These are phyloP conservation scores for Salisapilia sapeloensis DNA, from an alignment of 352 stramenopile genomes.

Conservation along the genomic window DNA sequence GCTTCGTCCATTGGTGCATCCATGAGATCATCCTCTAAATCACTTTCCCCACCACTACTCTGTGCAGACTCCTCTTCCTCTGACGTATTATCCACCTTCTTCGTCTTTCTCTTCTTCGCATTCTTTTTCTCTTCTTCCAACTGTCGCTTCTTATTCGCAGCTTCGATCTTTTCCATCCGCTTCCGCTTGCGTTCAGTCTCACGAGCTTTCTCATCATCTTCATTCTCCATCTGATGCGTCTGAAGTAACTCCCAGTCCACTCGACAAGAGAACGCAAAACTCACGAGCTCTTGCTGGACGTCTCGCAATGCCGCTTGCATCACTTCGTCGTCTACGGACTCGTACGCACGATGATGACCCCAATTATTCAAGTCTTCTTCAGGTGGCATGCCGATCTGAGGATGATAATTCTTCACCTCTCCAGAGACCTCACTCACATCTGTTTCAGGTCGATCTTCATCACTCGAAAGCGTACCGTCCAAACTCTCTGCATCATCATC, in stretches of 20 bases:
- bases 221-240: constrained; percentile 60
- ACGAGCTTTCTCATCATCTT: constrained; percentile 47
- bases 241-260: constrained; percentile 92
- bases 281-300: constrained; percentile 33
- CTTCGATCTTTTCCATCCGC: constrained; percentile 41
- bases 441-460: constrained; percentile 1
- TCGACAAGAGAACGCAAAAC: constrained; percentile 94
- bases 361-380: constrained; percentile 97
- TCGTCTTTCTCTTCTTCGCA: constrained; percentile 8
- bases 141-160: constrained; percentile 11
- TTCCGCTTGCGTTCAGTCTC: constrained; percentile 65
- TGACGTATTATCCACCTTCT: too few species aligned
- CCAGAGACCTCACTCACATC: background rate
- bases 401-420: constrained; percentile 43
- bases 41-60: constrained; percentile 2
- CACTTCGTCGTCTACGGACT: constrained; percentile 93
- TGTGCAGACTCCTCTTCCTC: constrained; percentile 4
- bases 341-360: constrained; percentile 91
- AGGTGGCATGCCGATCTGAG: constrained; percentile 85
- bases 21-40: constrained; percentile 1
- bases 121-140: constrained; percentile 6
- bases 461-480: constrained; percentile 2
- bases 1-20: constrained; percentile 12
- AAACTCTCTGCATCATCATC: constrained; percentile 3
- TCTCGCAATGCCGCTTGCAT: constrained; percentile 82